Percentiles rank a stretch among this genome's conserved stretches.
Evolutionary conservation across 2,329 filamentous ascomycete species (phyloP).

Genomic region (Phialocephala subalpina): DNA sequence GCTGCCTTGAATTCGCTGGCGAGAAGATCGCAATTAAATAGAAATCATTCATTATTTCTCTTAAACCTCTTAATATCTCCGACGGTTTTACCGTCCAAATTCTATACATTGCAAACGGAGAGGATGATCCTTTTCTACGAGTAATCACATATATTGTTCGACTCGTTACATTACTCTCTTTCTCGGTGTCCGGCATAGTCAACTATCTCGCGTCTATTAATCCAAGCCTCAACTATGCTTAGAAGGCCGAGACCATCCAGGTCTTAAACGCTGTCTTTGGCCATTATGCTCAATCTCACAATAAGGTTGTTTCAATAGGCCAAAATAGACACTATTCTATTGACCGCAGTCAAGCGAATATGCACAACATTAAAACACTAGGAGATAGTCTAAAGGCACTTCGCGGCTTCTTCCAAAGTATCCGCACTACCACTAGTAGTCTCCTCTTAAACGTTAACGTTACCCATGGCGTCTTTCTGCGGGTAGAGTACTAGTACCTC

Average conservation of each 20-base stretch:
- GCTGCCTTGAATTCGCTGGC: constrained; percentile 38
- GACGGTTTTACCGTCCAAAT: constrained; percentile 30
- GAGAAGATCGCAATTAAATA: constrained; percentile 37
- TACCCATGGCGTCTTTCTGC: constrained; percentile 65
- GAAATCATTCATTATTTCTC: constrained; percentile 40
- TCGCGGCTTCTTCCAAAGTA: constrained; percentile 68
- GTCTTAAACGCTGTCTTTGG: constrained; percentile 65
- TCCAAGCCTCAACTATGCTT: constrained; percentile 25
- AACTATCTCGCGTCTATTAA: constrained; percentile 31
- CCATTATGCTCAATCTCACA: constrained; percentile 50
- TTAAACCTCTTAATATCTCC: constrained; percentile 29
- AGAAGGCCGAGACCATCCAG: constrained; percentile 60
- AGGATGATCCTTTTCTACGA: constrained; percentile 34
- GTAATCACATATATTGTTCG: constrained; percentile 34
- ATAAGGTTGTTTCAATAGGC: constrained; percentile 53
- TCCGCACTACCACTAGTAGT: constrained; percentile 63
- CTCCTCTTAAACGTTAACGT: constrained; percentile 71
- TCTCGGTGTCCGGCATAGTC: constrained; percentile 32
- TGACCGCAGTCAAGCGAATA: constrained; percentile 36
- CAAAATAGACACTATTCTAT: constrained; percentile 61
- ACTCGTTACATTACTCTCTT: constrained; percentile 31
- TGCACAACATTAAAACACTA: constrained; percentile 47
- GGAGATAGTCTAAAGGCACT: constrained; percentile 61
- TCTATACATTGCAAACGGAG: constrained; percentile 37
- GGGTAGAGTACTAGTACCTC: no score